Percentiles rank a stretch among this genome's conserved stretches.
These are phyloP conservation scores for Daldinia caldariorum DNA, from an alignment of 495 filamentous ascomycete species.

Conservation along the genomic window DNA sequence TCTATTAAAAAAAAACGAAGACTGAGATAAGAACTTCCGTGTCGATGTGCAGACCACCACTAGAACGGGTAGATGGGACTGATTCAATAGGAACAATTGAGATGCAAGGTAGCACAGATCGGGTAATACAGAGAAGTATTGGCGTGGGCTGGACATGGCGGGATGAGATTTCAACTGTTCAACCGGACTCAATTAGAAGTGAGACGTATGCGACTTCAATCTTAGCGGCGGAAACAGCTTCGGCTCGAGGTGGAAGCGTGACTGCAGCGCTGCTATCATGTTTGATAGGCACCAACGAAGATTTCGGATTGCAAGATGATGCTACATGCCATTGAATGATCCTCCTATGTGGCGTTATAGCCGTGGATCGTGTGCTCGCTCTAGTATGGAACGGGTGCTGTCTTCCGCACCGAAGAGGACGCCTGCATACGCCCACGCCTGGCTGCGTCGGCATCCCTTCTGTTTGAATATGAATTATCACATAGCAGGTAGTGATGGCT, in stretches of 20 bases:
- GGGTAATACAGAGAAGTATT: constrained; percentile 14
- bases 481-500: not conserved
- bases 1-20: constrained; percentile 66
- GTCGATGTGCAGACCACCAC: constrained; percentile 49
- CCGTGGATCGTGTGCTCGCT: constrained; percentile 5
- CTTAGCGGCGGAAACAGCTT: constrained; percentile 21
- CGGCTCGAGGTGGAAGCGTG: constrained; percentile 7
- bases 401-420: constrained; percentile 16
- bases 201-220: constrained; percentile 10
- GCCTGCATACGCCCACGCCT: constrained; percentile 6
- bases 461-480: not conserved
- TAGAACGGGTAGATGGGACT: not conserved
- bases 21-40: constrained; percentile 60
- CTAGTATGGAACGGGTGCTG: constrained; percentile 15
- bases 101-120: constrained; percentile 24
- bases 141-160: not conserved
- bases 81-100: constrained; percentile 4
- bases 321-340: constrained; percentile 28
- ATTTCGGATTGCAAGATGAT: constrained; percentile 34
- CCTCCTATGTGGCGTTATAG: constrained; percentile 11
- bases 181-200: not conserved
- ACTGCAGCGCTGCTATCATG: constrained; percentile 8
- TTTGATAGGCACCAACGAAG: constrained; percentile 12
- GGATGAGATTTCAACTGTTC: constrained; percentile 6
- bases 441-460: not conserved